Conservation (phyloP, 225 moss, liverwort and hornwort genomes). For the Ulota crispa region DNA sequence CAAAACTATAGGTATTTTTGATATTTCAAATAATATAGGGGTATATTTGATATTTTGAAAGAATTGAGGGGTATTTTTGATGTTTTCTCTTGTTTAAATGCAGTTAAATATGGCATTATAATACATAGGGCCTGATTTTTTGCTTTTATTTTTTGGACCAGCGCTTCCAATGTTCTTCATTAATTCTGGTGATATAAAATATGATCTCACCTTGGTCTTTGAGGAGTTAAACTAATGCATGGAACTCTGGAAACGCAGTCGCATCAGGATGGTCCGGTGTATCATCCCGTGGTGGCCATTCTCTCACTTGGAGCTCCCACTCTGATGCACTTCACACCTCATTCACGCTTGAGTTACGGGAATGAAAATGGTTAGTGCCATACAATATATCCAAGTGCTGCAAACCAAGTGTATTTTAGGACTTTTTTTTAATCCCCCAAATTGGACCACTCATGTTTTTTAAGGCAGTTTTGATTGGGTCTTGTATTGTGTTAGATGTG, state of each 20-base stretch:
- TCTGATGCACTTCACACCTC: constrained; percentile 77
- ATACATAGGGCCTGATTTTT: too few species aligned
- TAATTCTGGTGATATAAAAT: not conserved
- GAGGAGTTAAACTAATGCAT: not conserved
- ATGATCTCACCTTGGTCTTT: too few species aligned
- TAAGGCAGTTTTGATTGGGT: not conserved
- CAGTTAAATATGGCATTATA: too few species aligned
- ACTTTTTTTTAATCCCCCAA: not conserved
- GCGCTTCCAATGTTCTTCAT: not conserved
- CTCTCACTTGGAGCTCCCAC: constrained; percentile 84
- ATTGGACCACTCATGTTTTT: not conserved
- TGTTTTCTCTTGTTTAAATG: too few species aligned
- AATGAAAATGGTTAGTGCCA: constrained; percentile 27
- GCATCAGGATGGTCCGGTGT: constrained; percentile 89
- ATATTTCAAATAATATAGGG: too few species aligned
- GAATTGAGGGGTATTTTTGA: too few species aligned
- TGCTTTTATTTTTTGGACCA: too few species aligned
- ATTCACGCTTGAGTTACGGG: constrained; percentile 46
- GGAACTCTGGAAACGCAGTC: constrained; percentile 40
- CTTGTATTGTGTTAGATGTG: not conserved
- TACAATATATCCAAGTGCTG: not conserved
- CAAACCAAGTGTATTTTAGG: not conserved
- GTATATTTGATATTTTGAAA: too few species aligned
- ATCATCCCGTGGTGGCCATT: constrained; percentile 85
- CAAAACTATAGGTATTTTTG: too few species aligned